Base-by-base conservation (phyloP, 208 protist genomes). In the Crithidia bombi region DNA sequence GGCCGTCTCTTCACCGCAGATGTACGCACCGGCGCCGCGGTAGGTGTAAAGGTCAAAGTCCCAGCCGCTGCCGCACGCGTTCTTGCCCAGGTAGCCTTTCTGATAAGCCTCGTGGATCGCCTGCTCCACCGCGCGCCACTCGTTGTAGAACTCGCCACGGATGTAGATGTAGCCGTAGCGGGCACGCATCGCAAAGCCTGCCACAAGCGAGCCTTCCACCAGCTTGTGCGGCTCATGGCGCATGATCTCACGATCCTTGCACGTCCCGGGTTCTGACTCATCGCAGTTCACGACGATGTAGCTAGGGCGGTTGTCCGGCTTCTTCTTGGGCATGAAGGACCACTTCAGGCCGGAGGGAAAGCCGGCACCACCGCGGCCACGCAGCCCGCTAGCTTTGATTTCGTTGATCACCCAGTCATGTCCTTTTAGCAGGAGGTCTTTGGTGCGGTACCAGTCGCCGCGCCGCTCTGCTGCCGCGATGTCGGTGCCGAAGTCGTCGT, bases 191-290 rank as follows among this genome's bases (percentile, higher is more conserved):
- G 97, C 95, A 59, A 97, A 96, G 55, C 97, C 98, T 32, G 98
- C 98, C 23, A 99, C 70, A n/a, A 99, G 86, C 54, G 96, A 93
- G 28, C 98, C 98, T 78, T 99, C 98, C 17, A 99, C 93, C 0
- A 99, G 86, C 85, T 99, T 99, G 83, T 99, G 98, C 52, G 98
- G 98, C 68, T 99, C 98, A 61, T 99, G 91, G 55, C 98, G 93
- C 90, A 99, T 99, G 70, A 99, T 99, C 78, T 99, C 98, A 23
- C 98, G 84, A 70, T 99, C 98, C 78, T 99, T 99, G 87, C 98
- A 99, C n/a, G 98, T 99, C 39, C 98, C 98, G 0, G 98, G 98
- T 85, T 99, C 98, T 25, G 96, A 98, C 74, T 99, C 99, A 90
- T 99, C 99, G 32, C 98, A 98, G 84, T 99, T 99, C 23, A 99